Evolutionary conservation across 2,329 filamentous ascomycete genomes (phyloP), one percentile per base, ranked within the genome.

Genomic region (Colletotrichum lupini): DNA sequence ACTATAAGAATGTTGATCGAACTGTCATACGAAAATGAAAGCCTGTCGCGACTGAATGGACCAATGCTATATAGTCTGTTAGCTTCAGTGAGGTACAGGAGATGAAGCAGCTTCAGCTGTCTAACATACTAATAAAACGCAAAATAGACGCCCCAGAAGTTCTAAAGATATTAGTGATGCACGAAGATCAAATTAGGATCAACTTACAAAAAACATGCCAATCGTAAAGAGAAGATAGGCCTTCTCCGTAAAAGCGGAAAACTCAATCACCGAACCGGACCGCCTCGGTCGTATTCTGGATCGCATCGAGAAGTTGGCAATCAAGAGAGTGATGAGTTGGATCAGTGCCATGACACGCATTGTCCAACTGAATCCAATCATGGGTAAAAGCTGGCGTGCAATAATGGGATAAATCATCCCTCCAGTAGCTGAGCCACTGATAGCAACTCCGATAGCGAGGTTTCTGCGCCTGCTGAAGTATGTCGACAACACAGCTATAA

Each of bases 1-100:
- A 93, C 83, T 37, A 93, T 84, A 24, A 94, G 82, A 11, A 94
- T 79, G 76, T 91, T 87, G 60, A 93, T 86, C 5, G 90, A 86
- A 49, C 85, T 82, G 4, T 81, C 81, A 79, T 5, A 90, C 69
- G 4, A 78, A 76, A 30, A 88, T 80, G 7, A 82, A 80, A 35
- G 32, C 12, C 32, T 35, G 11, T 83, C 81, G 19, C 84, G 82
- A 35, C 83, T 83, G 78, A 85, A 91, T 0, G 85, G 82, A 0
- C 85, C 82, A 42, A 92, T 78, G 79, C 32, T 35, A 35, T 35
- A 14, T 12, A 35, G 12, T 12, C 12, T 11, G 11, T 35, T 35
- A 35, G 32, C 32, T 35, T 35, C 3, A 14, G 12, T 35, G 11
- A 35, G 11, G 32, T 35, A 11, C 12, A 14, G 32, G 32, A 14